phyloP scores from a whole-genome alignment of 495 filamentous ascomycete species.

The Barbatosphaeria neglecta region DNA sequence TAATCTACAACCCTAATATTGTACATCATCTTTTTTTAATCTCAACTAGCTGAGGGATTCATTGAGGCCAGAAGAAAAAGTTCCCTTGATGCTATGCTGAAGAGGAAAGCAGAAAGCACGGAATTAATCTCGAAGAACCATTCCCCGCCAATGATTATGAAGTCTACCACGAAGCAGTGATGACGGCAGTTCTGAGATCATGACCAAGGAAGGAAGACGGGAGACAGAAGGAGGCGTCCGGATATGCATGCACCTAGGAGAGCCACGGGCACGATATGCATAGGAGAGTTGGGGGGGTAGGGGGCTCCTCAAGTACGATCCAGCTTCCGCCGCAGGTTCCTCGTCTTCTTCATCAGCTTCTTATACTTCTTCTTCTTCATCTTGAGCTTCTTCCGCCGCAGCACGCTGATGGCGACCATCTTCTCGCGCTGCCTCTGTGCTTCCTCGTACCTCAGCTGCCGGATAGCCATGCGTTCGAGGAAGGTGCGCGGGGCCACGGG shows the following conservation, averaged over 20 bases:
- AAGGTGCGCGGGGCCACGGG: constrained; percentile 27
- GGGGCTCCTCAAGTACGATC: constrained; percentile 36
- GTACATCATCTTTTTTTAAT: not conserved
- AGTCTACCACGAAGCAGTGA: not conserved
- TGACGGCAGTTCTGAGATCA: too few species aligned
- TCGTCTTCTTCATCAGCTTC: constrained; percentile 90
- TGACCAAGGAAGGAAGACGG: not conserved
- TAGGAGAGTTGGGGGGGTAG: too few species aligned
- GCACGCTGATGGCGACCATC: constrained; percentile 68
- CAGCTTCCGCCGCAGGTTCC: constrained; percentile 77
- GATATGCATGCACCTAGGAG: too few species aligned
- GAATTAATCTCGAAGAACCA: not conserved
- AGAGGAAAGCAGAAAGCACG: not conserved
- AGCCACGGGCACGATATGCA: too few species aligned
- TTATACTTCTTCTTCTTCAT: constrained; percentile 99
- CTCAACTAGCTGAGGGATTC: not conserved
- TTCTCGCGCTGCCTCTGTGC: constrained; percentile 24
- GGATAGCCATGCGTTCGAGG: constrained; percentile 37
- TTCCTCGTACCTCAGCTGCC: constrained; percentile 38
- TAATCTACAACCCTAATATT: not conserved
- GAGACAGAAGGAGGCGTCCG: not conserved
- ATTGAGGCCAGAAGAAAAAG: not conserved
- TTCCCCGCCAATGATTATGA: not conserved
- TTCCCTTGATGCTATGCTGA: not conserved
- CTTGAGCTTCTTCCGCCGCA: constrained; percentile 77